Evolutionary conservation across 192 early-diverging fungal genomes (phyloP).

Genomic region (Backusella psychrophila): DNA sequence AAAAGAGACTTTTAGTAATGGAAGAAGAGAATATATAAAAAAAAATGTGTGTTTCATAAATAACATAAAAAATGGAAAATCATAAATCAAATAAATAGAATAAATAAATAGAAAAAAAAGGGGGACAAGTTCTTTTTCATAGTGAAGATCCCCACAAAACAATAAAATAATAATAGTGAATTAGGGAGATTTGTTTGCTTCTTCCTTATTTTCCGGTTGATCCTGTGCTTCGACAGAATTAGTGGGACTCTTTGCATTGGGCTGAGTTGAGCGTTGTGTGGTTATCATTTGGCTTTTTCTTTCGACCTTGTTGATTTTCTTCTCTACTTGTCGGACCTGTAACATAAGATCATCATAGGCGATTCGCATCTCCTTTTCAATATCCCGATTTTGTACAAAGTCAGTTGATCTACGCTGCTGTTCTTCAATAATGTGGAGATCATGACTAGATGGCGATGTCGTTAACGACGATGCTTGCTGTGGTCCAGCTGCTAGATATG

Average conservation of each 20-base stretch:
- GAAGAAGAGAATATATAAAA: background rate
- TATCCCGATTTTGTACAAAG: constrained; percentile 12
- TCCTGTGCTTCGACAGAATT: background rate
- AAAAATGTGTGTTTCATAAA: background rate
- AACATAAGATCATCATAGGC: constrained; percentile 31
- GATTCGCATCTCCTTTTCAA: constrained; percentile 23
- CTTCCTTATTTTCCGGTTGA: background rate
- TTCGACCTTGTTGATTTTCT: constrained; percentile 11
- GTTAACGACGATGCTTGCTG: background rate
- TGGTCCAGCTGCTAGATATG: constrained; percentile 6
- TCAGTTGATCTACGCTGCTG: background rate
- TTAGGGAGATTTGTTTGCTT: background rate
- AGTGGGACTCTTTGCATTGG: background rate
- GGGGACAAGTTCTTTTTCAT: background rate
- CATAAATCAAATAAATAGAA: background rate
- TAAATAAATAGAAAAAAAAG: background rate
- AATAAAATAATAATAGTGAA: background rate
- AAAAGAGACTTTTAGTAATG: background rate
- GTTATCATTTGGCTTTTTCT: constrained; percentile 9
- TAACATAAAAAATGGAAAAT: background rate
- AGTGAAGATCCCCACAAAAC: background rate
- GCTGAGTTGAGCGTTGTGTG: constrained; percentile 1
- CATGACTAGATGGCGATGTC: background rate
- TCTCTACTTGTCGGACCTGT: constrained; percentile 25
- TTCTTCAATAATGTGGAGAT: background rate